These are phyloP conservation scores for Lasiodiplodia theobromae DNA, from an alignment of 2,329 filamentous ascomycete genomes.

Conservation along the genomic window DNA sequence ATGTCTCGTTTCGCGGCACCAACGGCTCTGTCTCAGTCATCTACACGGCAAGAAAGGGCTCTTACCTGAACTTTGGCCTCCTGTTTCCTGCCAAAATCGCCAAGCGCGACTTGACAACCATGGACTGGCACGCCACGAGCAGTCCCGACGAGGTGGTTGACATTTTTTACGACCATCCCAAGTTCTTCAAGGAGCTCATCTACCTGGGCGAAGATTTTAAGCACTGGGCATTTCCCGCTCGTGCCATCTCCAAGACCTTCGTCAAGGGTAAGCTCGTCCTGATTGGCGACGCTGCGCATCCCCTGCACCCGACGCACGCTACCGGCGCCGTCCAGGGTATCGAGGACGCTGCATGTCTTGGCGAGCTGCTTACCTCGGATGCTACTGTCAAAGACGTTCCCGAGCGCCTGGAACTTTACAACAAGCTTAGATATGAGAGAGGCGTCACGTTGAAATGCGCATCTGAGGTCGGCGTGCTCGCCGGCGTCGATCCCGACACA, in stretches of 20 bases:
- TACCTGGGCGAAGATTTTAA: constrained; percentile 21
- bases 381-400: constrained; percentile 15
- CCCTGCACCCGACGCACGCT: constrained; percentile 29
- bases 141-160: constrained; percentile 17
- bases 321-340: constrained; percentile 32
- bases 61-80: constrained; percentile 24
- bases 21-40: constrained; percentile 18
- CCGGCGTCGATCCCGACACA: constrained; percentile 3
- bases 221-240: constrained; percentile 21
- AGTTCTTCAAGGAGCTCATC: constrained; percentile 23
- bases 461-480: constrained; percentile 19
- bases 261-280: constrained; percentile 28
- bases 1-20: constrained; percentile 9
- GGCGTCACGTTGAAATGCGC: constrained; percentile 30
- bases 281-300: constrained; percentile 32
- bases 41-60: constrained; percentile 15
- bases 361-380: constrained; percentile 30
- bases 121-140: constrained; percentile 22
- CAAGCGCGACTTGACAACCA: constrained; percentile 15
- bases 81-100: constrained; percentile 10
- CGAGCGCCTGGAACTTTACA: constrained; percentile 30
- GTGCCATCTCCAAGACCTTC: neutral
- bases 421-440: constrained; percentile 30
- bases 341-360: constrained; percentile 32
- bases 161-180: constrained; percentile 17